Evolutionary conservation across 2,329 filamentous ascomycete genomes (phyloP).

Genomic region (Exophiala sp.): DNA sequence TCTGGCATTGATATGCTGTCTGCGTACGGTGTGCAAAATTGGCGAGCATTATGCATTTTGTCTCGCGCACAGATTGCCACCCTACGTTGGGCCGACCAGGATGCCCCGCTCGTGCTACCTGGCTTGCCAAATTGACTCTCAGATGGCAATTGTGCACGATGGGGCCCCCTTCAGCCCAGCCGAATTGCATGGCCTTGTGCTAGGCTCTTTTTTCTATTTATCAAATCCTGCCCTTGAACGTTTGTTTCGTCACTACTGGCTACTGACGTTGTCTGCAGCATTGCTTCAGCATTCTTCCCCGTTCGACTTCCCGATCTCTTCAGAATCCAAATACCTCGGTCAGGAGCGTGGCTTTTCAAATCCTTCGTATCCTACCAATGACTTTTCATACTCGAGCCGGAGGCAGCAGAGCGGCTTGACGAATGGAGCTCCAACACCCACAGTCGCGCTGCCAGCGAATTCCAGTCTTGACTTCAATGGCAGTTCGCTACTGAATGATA

Average conservation of each 20-base stretch:
- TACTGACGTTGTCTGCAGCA: constrained; percentile 30
- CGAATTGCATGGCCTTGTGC: constrained; percentile 24
- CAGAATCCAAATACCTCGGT: constrained; percentile 40
- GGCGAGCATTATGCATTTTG: constrained; percentile 7
- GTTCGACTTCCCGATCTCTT: constrained; percentile 38
- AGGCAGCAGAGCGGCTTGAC: constrained; percentile 17
- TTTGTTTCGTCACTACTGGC: constrained; percentile 28
- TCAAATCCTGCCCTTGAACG: constrained; percentile 21
- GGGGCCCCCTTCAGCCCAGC: constrained; percentile 15
- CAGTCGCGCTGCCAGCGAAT: constrained; percentile 21
- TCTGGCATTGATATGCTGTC: constrained; percentile 23
- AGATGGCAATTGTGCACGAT: constrained; percentile 22
- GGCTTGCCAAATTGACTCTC: constrained; percentile 21
- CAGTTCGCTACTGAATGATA: constrained; percentile 21
- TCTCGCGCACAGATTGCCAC: constrained; percentile 18
- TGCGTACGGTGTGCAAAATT: constrained; percentile 13
- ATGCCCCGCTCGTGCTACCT: constrained; percentile 26
- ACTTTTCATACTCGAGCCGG: constrained; percentile 18
- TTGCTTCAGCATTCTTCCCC: constrained; percentile 36
- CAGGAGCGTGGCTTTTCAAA: constrained; percentile 35
- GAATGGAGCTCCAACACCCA: constrained; percentile 14
- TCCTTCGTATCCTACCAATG: constrained; percentile 29
- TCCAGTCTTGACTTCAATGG: constrained; percentile 22
- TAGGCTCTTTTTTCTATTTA: constrained; percentile 23
- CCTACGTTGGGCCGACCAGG: constrained; percentile 20